Evolutionary conservation across 306 rosid genomes (phyloP), one percentile per base, ranked within the genome.

Genomic region (Arachis stenosperma): DNA sequence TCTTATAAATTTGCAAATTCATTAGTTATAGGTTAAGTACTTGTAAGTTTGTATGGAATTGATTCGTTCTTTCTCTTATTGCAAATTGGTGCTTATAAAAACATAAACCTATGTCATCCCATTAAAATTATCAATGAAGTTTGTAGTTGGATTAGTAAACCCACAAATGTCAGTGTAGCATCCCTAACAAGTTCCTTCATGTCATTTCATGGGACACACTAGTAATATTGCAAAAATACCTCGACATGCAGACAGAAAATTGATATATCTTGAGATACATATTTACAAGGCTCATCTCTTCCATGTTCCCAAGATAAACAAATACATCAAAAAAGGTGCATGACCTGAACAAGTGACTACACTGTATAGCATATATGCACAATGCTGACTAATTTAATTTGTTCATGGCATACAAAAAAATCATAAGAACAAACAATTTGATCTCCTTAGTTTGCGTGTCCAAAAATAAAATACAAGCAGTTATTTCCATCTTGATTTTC

Each of bases 401-500:
- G 63, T 78, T 75, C 82, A 43, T 62, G 70, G 42, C 41, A 63
- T 59, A 65, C 59, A 61, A 68, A 69, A 69, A 79, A 73, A 76
- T 57, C 70, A 59, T 8, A 78, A 69, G 14, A 73, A 77, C 73
- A 79, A 61, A 74, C 47, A 81, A 81, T 56, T 73, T 48, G 77
- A 73, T 81, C 77, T 76, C 76, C 44, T 55, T 44, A 78, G 76
- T 84, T 84, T 53, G 74, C 77, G 55, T 37, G 63, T 59, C 74
- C 66, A 74, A 59, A 14, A 15, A 27, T 44, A 33, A 14, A 15
- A 27, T 44, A 70, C 64, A 79, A 29, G 10, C n/a, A 61, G 61
- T 80, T 82, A 88, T 83, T 86, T 81, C 88, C 89, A 62, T 61
- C 72, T 83, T 57, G 73, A 86, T 75, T 76, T 85, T 68, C 73